Conservation (phyloP, 495 filamentous ascomycete species). For the Trichoderma reesei region DNA sequence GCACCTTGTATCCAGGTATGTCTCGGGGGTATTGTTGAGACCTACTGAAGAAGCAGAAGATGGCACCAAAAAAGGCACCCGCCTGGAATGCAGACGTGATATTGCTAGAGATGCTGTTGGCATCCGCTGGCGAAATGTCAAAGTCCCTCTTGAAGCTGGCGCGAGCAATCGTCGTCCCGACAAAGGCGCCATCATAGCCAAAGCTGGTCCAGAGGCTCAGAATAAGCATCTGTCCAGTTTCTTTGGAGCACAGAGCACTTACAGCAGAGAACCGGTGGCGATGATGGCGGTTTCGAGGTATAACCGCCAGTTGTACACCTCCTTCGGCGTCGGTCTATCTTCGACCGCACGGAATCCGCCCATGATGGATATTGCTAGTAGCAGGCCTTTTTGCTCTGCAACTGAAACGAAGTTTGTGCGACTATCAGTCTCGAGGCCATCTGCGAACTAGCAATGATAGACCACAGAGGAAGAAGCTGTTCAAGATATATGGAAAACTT, state of each 20-base stretch:
- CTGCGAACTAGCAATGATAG: neutral
- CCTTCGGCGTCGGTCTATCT: constrained; percentile 24
- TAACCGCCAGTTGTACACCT: constrained; percentile 25
- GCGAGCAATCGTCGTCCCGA: constrained; percentile 21
- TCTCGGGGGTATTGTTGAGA: neutral
- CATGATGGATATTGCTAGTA: constrained; percentile 7
- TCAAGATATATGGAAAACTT: neutral
- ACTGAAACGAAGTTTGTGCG: neutral
- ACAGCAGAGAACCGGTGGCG: constrained; percentile 18
- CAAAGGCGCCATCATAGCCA: constrained; percentile 23
- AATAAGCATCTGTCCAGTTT: neutral
- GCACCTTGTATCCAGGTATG: neutral
- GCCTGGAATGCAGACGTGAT: constrained; percentile 24
- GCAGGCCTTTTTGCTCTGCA: neutral
- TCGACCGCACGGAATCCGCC: constrained; percentile 22
- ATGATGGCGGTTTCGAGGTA: constrained; percentile 19
- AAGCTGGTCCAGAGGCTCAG: constrained; percentile 6
- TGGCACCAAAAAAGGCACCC: constrained; percentile 23
- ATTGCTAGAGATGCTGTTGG: constrained; percentile 24
- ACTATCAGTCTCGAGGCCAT: neutral
- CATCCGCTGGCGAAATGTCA: constrained; percentile 20
- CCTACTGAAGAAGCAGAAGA: constrained; percentile 26
- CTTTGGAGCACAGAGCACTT: neutral
- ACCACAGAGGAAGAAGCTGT: neutral
- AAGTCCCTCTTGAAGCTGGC: constrained; percentile 25